Percentiles rank a stretch among this genome's conserved stretches.
These are phyloP conservation scores for Stagonosporopsis tanaceti DNA, from an alignment of 2,329 filamentous ascomycete genomes.

Conservation along the genomic window DNA sequence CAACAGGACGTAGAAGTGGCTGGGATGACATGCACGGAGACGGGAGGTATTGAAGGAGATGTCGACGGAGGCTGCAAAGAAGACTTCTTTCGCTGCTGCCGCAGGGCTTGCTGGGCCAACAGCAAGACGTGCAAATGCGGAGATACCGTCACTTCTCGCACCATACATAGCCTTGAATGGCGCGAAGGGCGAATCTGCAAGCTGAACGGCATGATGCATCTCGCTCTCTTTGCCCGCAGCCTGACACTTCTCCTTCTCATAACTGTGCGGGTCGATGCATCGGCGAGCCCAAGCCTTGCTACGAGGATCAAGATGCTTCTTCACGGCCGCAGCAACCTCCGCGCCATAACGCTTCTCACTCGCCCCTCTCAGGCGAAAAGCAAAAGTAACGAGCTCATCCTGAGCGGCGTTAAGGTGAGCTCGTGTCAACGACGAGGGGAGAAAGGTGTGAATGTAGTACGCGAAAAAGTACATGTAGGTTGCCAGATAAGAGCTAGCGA, in stretches of 20 bases:
- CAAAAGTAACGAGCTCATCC: slow-evolving; percentile 41
- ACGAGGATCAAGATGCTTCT: slow-evolving; percentile 32
- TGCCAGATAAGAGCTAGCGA: slow-evolving; percentile 31
- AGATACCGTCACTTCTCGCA: slow-evolving; percentile 11
- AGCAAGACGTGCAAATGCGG: slow-evolving; percentile 37
- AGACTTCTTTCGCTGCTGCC: slow-evolving; percentile 12
- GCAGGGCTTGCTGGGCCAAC: slow-evolving; percentile 33
- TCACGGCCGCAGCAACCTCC: slow-evolving; percentile 31
- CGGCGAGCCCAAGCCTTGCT: slow-evolving; percentile 32
- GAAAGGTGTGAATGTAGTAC: slow-evolving; percentile 43
- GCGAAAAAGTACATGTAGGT: slow-evolving; percentile 45
- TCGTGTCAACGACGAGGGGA: slow-evolving; percentile 27
- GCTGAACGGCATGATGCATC: slow-evolving; percentile 37
- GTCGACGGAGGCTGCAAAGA: slow-evolving; percentile 33
- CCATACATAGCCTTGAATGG: slow-evolving; percentile 8
- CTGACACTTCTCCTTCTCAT: slow-evolving; percentile 31
- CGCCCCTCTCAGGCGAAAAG: slow-evolving; percentile 37
- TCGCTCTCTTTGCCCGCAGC: slow-evolving; percentile 27
- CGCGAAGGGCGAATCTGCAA: slow-evolving; percentile 40
- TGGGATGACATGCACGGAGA: slow-evolving; percentile 25
- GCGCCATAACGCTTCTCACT: slow-evolving; percentile 28
- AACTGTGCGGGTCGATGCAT: slow-evolving; percentile 33
- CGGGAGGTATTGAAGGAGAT: slow-evolving; percentile 26
- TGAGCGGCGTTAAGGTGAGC: slow-evolving; percentile 37
- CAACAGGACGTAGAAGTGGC: slow-evolving; percentile 35